These are phyloP conservation scores for Phytopythium oedochilum DNA, from an alignment of 352 stramenopile genomes.

Conservation along the genomic window DNA sequence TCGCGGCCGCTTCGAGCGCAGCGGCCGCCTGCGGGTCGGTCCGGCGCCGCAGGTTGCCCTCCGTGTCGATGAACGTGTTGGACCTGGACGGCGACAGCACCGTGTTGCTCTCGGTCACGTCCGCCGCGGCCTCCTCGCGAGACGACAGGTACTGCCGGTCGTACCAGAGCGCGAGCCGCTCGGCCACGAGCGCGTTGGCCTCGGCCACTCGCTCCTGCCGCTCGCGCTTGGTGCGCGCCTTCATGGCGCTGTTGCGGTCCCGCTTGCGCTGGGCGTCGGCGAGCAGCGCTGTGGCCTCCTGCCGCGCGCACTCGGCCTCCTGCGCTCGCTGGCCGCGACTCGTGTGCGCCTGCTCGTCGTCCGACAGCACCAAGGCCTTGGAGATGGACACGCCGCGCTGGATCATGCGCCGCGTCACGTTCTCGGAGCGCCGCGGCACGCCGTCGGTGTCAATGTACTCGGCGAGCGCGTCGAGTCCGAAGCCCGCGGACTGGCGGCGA, in stretches of 20 bases:
- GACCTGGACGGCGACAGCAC: constrained; percentile 27
- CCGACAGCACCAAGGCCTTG: constrained; percentile 13
- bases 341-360: constrained; percentile 24
- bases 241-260: constrained; percentile 27
- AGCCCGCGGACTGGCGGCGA: neutral
- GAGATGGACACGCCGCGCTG: constrained; percentile 29
- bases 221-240: constrained; percentile 25
- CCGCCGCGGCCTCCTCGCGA: constrained; percentile 11
- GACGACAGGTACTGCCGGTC: constrained; percentile 18
- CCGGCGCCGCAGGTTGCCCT: constrained; percentile 44
- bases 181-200: constrained; percentile 21
- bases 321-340: constrained; percentile 7
- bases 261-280: constrained; percentile 10
- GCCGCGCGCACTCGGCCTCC: neutral
- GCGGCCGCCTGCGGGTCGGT: neutral
- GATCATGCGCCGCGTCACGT: constrained; percentile 25
- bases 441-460: constrained; percentile 45
- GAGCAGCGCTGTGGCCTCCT: constrained; percentile 1
- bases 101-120: constrained; percentile 37
- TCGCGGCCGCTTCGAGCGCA: neutral
- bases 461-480: constrained; percentile 26
- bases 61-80: constrained; percentile 37
- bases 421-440: constrained; percentile 29
- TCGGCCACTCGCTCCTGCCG: constrained; percentile 25
- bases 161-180: constrained; percentile 26